These are phyloP conservation scores for Jatropha multifida DNA, from an alignment of 441 rosid species.

Conservation along the genomic window DNA sequence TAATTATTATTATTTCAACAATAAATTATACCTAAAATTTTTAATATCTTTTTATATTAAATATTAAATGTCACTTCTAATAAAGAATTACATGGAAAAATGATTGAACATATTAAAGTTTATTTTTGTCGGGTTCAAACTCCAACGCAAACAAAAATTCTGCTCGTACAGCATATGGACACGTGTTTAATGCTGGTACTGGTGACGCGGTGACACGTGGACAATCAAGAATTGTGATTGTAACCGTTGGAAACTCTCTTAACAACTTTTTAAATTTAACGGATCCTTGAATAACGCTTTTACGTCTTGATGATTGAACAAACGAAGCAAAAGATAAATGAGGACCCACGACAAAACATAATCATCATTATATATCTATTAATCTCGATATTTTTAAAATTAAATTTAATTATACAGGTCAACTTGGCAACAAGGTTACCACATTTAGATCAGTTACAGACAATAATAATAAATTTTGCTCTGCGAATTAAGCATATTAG, in stretches of 20 bases:
- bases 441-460: slow-evolving; percentile 16
- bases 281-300: slow-evolving; percentile 10
- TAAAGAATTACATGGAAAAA: too few species aligned
- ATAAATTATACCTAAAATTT: too few species aligned
- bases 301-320: background rate
- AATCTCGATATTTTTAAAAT: background rate
- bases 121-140: too few species aligned
- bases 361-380: background rate
- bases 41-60: too few species aligned
- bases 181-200: too few species aligned
- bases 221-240: background rate
- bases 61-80: too few species aligned
- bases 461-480: background rate
- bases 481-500: too few species aligned
- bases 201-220: background rate
- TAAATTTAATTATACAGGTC: background rate
- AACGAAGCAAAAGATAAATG: background rate
- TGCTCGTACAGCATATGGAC: too few species aligned
- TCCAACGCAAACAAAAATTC: too few species aligned
- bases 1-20: too few species aligned
- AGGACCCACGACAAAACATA: background rate
- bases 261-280: slow-evolving; percentile 26
- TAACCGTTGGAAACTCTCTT: slow-evolving; percentile 32
- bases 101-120: too few species aligned
- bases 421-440: slow-evolving; percentile 1